These are phyloP conservation scores for Rhodofomes roseus DNA, from an alignment of 1,284 basidiomycete genomes.

Conservation along the genomic window DNA sequence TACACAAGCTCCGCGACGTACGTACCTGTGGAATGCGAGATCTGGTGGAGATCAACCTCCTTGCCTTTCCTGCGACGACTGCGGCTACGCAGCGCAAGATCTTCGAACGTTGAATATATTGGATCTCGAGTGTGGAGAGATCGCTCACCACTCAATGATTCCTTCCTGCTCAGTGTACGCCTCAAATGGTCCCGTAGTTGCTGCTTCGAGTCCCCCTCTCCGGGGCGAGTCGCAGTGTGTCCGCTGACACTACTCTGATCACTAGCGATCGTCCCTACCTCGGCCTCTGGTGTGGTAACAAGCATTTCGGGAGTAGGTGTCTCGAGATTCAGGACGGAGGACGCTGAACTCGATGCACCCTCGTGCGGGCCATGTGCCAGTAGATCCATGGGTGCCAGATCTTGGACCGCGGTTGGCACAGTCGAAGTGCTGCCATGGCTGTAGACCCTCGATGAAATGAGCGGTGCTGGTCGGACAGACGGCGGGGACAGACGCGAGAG, in stretches of 20 bases:
- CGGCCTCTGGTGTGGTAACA: constrained; percentile 59
- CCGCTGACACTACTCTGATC: constrained; percentile 47
- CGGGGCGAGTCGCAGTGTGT: constrained; percentile 34
- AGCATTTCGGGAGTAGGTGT: constrained; percentile 58
- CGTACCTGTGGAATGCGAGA: constrained; percentile 26
- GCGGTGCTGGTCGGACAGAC: constrained; percentile 27
- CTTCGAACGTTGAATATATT: neutral
- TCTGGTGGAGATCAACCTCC: constrained; percentile 23
- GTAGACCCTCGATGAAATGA: constrained; percentile 30
- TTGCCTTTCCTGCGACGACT: constrained; percentile 19
- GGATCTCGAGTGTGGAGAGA: neutral
- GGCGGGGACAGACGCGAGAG: constrained; percentile 27
- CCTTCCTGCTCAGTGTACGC: constrained; percentile 42
- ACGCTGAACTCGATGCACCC: constrained; percentile 57
- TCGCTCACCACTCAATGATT: constrained; percentile 5
- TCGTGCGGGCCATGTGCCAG: constrained; percentile 15
- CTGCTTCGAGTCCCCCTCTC: constrained; percentile 58
- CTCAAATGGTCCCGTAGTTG: constrained; percentile 65
- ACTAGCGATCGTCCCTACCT: constrained; percentile 46
- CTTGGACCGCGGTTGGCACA: constrained; percentile 17
- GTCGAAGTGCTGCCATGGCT: constrained; percentile 23
- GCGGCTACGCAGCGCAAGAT: constrained; percentile 12
- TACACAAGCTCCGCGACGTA: neutral
- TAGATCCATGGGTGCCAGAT: constrained; percentile 13
- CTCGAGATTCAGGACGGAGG: constrained; percentile 62